These are phyloP conservation scores for Podosphaera fusca DNA, from an alignment of 2,329 filamentous ascomycete species.

Conservation along the genomic window DNA sequence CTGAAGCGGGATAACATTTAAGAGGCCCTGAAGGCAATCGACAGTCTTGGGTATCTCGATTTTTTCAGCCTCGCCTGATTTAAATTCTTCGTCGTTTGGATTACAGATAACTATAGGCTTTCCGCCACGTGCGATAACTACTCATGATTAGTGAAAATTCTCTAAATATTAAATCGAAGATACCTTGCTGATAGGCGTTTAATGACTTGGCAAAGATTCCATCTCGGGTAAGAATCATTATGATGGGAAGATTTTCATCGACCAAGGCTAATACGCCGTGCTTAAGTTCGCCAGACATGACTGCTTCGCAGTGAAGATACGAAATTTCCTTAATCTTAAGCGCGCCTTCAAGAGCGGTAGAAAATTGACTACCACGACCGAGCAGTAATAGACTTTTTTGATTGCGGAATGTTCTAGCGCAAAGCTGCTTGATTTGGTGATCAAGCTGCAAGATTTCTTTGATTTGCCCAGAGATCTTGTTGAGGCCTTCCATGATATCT, in stretches of 20 bases:
- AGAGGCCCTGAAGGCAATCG: constrained; percentile 81
- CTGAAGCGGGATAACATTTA: constrained; percentile 95
- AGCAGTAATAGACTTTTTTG: constrained; percentile 90
- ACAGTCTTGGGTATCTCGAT: constrained; percentile 95
- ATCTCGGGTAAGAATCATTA: constrained; percentile 97
- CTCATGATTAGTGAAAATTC: constrained; percentile 12
- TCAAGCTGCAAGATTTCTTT: constrained; percentile 78
- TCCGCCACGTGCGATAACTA: constrained; percentile 83
- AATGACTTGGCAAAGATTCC: constrained; percentile 96
- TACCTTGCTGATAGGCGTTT: constrained; percentile 95
- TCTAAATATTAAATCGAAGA: constrained; percentile 12
- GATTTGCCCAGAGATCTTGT: constrained; percentile 76
- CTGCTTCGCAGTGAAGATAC: constrained; percentile 96
- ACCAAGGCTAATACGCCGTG: constrained; percentile 94
- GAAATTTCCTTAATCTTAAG: constrained; percentile 99
- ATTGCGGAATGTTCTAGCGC: constrained; percentile 78
- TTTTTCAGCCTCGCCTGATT: constrained; percentile 69
- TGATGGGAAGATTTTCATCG: constrained; percentile 94
- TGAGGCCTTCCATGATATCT: constrained; percentile 88
- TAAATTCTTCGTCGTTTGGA: constrained; percentile 69
- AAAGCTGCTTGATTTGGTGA: constrained; percentile 82
- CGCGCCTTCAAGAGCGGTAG: constrained; percentile 88
- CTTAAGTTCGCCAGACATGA: constrained; percentile 99
- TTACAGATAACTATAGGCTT: constrained; percentile 99
- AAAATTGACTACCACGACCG: constrained; percentile 87